Evolutionary conservation across 2,329 filamentous ascomycete genomes (phyloP), one percentile per base, ranked within the genome.

Genomic region (Alternaria alternata): DNA sequence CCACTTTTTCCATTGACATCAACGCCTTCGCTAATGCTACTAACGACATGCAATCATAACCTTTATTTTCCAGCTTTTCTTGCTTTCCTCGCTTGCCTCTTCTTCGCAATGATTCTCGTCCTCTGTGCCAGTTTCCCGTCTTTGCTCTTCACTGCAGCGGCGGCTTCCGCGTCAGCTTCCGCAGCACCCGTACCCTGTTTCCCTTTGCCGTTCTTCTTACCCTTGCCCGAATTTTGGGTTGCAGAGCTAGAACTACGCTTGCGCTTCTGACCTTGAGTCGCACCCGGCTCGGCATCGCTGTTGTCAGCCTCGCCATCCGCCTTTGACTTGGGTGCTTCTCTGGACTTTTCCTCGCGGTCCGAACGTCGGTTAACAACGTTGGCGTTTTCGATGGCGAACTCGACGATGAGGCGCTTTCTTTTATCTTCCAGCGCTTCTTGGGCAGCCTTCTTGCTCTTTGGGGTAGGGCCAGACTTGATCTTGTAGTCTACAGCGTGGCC

Each of bases 371-470:
- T 87, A n/a, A 99, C 90, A 1, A 99, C 95, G 73, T 97, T 94
- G 1, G 93, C 94, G 72, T 99, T 99, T 81, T 99, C 95, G 76
- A 99, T 97, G 20, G 95, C 93, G 76, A 99, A 99, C 78, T 99
- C 96, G 38, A 94, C 94, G 74, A 99, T 93, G 52, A 99, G 81
- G 12, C 95, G 86, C 79, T 95, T 94, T 76, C 93, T 94, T 80
- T 91, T 92, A 66, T 95, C 93, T 54, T 86, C 78, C n/a, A 81
- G 55, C 5, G 81, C 82, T 51, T 84, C 82, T 16, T 75, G 73
- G 0, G 70, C 68, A 3, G 65, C 65, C 51, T 76, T 75, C 62
- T 79, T 80, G 61, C 75, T 74, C 66, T 80, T 82, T 20, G 75
- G 75, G 59, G 72, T 49, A 18, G 57, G 73, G 64, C 85, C 87